Evolutionary conservation across 2,329 filamentous ascomycete species (phyloP).

Genomic region (Mycosphaerella sp.): DNA sequence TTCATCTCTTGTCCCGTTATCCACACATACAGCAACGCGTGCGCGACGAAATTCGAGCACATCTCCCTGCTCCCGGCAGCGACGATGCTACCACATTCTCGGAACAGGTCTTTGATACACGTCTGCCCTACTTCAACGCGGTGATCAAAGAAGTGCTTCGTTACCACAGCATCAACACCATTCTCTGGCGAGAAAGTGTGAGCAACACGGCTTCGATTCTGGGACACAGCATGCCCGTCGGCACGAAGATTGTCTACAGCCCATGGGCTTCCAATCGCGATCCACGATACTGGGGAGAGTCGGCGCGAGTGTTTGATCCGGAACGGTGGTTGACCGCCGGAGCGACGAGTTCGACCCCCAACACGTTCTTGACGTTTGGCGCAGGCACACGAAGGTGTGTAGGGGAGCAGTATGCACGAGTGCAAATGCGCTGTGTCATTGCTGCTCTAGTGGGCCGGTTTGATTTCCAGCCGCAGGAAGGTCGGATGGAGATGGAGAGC

Average conservation of each 20-base stretch:
- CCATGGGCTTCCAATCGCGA: conserved; percentile 8
- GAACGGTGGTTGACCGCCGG: conserved; percentile 1
- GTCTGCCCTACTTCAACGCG: conserved; percentile 13
- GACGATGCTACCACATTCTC: not conserved
- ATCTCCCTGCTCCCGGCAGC: conserved; percentile 1
- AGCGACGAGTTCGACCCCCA: not conserved
- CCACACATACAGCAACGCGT: conserved; percentile 9
- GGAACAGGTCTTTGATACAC: not conserved
- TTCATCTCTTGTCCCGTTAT: conserved; percentile 14
- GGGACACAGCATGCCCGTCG: not conserved
- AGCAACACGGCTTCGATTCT: not conserved
- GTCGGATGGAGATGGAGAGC: not conserved
- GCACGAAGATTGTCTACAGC: conserved; percentile 7
- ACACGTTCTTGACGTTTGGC: conserved; percentile 10
- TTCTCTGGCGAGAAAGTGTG: conserved; percentile 12
- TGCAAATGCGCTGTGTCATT: conserved; percentile 11
- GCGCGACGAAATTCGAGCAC: conserved; percentile 9
- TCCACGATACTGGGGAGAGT: conserved; percentile 3
- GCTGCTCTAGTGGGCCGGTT: conserved; percentile 10
- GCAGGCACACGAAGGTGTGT: conserved; percentile 9
- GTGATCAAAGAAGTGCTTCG: conserved; percentile 16
- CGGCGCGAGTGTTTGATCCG: conserved; percentile 8
- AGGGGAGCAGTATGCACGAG: conserved; percentile 8
- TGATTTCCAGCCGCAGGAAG: conserved; percentile 5
- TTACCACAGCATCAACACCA: conserved; percentile 16